Base-by-base conservation (phyloP, 106 monocot genomes). In the Dendrobium huoshanense region DNA sequence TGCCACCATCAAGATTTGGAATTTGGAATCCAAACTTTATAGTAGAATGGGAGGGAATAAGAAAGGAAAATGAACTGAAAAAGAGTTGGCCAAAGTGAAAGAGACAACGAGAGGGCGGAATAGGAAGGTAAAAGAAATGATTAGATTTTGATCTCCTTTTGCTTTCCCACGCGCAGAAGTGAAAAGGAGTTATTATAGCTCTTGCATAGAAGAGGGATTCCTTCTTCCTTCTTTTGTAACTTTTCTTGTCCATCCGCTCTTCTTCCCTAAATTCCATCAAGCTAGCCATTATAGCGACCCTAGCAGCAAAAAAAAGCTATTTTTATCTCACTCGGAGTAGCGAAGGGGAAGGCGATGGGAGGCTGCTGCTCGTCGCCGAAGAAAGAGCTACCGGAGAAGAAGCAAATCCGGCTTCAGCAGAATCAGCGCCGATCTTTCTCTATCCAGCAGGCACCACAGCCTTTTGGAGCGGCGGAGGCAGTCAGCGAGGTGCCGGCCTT, bases 361-460 rank as follows among this genome's bases (percentile, higher is more conserved):
- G 84, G 94, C 83, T 92, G 89, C 82, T 86, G 80, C 75, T 94
- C 94, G n/a, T 89, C 80, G 44, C 61, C 87, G 56, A 73, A 37
- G 54, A 22, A 17, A 15, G 70, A 70, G 70, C 31, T 70, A 37
- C 88, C 84, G 41, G 80, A 78, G 81, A 88, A 93, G 78, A 79
- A 81, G 78, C 58, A 74, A 47, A 75, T 43, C 24, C 73, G 61
- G 59, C 78, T 79, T 33, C 82, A 87, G 43, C 82, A 76, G 48
- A 55, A 16, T 27, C 84, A 75, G 72, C 48, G 82, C 22, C 44
- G 79, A 5, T 88, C 80, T 7, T 82, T 81, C 47, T 85, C 85
- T 25, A 67, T 49, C 41, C 70, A 67, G 77, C 56, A 83, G 51
- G 47, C 79, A 77, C 18, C 80, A 33, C 59, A 24, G 42, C 27